Evolutionary conservation across 2,329 filamentous ascomycete species (phyloP), one percentile per base, ranked within the genome.

Genomic region (Thielaviopsis punctulata): DNA sequence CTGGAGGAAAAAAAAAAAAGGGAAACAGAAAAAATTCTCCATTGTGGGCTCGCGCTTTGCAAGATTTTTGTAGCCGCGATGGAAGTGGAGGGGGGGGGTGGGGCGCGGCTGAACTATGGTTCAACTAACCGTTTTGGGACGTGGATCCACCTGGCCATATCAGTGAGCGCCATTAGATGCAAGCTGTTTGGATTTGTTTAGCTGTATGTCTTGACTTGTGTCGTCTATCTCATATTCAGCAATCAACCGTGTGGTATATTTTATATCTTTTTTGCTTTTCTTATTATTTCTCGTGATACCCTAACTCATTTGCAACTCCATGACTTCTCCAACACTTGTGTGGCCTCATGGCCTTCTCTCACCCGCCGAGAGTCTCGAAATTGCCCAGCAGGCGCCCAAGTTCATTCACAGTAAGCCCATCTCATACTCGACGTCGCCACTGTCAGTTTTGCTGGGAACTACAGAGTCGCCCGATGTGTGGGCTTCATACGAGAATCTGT

Each of bases 401-500:
- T 70, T 81, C 55, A 68, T 82, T 54, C 66, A 66, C 57, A 75
- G 66, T 60, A 73, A 73, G 45, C 71, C 74, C 6, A 74, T 72
- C 57, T 69, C 71, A 30, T 69, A 76, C 55, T 75, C 74, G 4
- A 66, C 71, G n/a, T 78, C 76, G 27, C 69, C 73, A 2, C 59
- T 81, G 9, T 60, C 63, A 23, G 73, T 73, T 8, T 64, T 81
- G 3, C 72, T 79, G 59, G 69, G 73, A 1, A 66, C 73, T 1
- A 64, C 74, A 25, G 89, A 95, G 64, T 81, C 80, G 0, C 73
- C 84, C 52, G 87, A 94, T 58, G 73, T 86, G 62, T 96, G 90
- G 88, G 76, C 76, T 15, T 79, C 78, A 44, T 85, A 92, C 66
- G 90, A 96, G 68, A 92, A 94, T 63, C 75, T 96, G 18, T 71